phyloP scores from a whole-genome alignment of 1,284 basidiomycete genomes.

The Dichomitus squalens region DNA sequence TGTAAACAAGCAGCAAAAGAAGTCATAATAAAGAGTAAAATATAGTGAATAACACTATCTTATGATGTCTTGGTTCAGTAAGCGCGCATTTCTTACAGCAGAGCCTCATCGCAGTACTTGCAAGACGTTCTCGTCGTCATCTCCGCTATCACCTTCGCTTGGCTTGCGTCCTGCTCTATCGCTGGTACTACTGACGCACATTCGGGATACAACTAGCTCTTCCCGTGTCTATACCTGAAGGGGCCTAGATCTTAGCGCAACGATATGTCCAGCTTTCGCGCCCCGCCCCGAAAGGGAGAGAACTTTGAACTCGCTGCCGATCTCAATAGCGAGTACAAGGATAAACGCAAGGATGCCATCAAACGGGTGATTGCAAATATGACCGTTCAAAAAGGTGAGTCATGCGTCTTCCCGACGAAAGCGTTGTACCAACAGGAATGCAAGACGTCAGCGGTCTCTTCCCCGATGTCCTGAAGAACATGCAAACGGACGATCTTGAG shows the following conservation, averaged over 20 bases:
- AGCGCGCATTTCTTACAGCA: background rate
- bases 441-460: slow-evolving; percentile 94
- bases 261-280: slow-evolving; percentile 51
- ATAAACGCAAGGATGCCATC: slow-evolving; percentile 97
- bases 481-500: slow-evolving; percentile 94
- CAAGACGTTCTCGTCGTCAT: background rate
- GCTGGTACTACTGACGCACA: background rate
- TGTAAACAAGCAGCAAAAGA: no score
- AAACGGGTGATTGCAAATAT: slow-evolving; percentile 95
- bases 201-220: background rate
- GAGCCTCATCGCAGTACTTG: background rate
- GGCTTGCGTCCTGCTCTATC: background rate
- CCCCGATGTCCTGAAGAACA: slow-evolving; percentile 98
- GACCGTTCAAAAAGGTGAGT: slow-evolving; percentile 89
- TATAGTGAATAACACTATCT: no score
- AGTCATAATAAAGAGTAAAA: no score
- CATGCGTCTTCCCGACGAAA: slow-evolving; percentile 8
- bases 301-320: slow-evolving; percentile 95
- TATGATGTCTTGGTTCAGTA: no score
- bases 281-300: slow-evolving; percentile 76
- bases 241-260: background rate
- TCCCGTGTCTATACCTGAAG: background rate
- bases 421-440: slow-evolving; percentile 11
- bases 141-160: background rate
- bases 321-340: slow-evolving; percentile 94